phyloP scores from a whole-genome alignment of 1,284 basidiomycete genomes.

The Irpex sp. region DNA sequence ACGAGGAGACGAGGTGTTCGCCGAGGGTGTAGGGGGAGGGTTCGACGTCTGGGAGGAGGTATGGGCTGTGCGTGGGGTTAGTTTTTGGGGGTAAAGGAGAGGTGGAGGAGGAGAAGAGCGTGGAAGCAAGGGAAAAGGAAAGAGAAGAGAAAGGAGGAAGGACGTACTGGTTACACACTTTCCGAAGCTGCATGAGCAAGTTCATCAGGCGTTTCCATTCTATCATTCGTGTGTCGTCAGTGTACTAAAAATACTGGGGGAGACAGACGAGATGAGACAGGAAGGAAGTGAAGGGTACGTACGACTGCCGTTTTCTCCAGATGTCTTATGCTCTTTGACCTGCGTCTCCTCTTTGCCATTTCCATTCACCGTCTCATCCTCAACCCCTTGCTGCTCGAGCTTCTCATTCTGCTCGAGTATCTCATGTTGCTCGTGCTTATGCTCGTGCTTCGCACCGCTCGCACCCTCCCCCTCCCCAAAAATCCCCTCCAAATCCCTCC shows the following conservation, averaged over 20 bases:
- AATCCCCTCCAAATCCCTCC: conserved; percentile 42
- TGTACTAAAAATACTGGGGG: too few species aligned
- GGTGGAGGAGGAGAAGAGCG: too few species aligned
- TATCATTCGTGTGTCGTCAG: too few species aligned
- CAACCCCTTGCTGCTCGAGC: too few species aligned
- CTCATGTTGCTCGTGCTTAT: too few species aligned
- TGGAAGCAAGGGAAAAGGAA: background rate
- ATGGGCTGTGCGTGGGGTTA: too few species aligned
- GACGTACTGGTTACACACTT: conserved; percentile 53
- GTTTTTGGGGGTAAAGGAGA: too few species aligned
- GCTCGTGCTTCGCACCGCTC: too few species aligned
- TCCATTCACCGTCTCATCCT: too few species aligned
- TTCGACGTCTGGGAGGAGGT: conserved; percentile 46
- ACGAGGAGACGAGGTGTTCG: conserved; percentile 55
- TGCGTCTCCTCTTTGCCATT: conserved; percentile 23
- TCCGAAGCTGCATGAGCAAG: conserved; percentile 54
- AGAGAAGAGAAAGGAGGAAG: background rate
- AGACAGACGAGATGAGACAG: too few species aligned
- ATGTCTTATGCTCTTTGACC: conserved; percentile 29
- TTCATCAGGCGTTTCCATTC: conserved; percentile 58
- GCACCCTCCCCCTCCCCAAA: conserved; percentile 26
- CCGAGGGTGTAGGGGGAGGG: conserved; percentile 49
- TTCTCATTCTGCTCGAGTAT: too few species aligned
- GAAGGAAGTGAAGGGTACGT: conserved; percentile 18
- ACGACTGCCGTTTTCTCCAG: conserved; percentile 26